Evolutionary conservation across 345 rosid genomes (phyloP), one percentile per base, ranked within the genome.

Genomic region (Corchorus capsularis): DNA sequence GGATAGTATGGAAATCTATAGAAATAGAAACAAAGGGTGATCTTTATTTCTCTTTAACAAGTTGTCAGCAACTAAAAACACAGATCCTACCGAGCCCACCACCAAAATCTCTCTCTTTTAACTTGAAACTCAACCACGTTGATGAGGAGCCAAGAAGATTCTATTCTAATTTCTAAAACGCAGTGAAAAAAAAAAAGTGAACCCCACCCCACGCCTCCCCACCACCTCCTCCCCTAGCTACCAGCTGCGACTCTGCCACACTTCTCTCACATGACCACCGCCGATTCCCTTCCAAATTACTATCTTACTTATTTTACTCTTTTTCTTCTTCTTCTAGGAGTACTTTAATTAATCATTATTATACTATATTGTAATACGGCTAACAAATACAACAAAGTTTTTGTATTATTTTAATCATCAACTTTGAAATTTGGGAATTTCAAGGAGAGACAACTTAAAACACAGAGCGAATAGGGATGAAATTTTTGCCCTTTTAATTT

Each of bases 401-500:
- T 69, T 34, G 73, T 66, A 76, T 47, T 63, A 32, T 32, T 77
- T 80, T 67, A 74, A 27, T 27, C 27, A 27, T 27, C 27, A 6
- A 9, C 16, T 46, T 45, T 74, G 70, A 17, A 45, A 15, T 22
- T 67, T 55, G 86, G 70, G 79, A 66, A 79, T 82, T 82, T 77
- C 92, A 80, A 86, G 90, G 85, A 84, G 53, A 83, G 88, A 87
- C 90, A 89, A 67, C 86, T 89, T 82, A 79, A 81, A 83, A 82
- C 89, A 85, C 83, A 82, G 82, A 89, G 80, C 56, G 61, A 84
- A 84, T 77, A 80, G 73, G 66, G 82, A 79, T 81, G 75, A 79
- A 79, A 76, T 19, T 8, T 43, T 72, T 37, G 22, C 52, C 6
- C 45, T 32, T 6, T 0, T 60, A 45, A 5, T 39, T 39, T 47